These are phyloP conservation scores for Aspergillus vadensis DNA, from an alignment of 2,329 filamentous ascomycete species.

Conservation along the genomic window DNA sequence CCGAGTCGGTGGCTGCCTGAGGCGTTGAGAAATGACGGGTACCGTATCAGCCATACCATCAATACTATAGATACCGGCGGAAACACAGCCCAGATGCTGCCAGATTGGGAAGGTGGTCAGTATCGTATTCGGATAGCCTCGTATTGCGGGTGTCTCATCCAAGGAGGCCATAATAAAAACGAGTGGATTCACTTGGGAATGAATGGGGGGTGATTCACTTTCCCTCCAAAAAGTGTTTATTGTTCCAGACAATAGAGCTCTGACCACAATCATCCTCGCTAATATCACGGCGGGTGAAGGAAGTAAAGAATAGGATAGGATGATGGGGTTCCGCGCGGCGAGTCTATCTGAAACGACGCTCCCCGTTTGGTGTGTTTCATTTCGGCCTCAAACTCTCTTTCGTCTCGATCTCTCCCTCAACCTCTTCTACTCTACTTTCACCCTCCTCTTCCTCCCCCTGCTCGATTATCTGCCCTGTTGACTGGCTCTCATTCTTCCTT, in stretches of 20 bases:
- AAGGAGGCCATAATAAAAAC: neutral
- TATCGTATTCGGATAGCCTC: neutral
- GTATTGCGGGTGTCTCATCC: neutral
- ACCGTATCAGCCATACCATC: neutral
- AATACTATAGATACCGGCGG: neutral
- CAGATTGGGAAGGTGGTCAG: neutral
- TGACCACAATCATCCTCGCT: neutral
- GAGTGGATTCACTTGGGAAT: neutral
- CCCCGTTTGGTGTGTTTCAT: slow-evolving; percentile 20
- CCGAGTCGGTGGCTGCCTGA: neutral
- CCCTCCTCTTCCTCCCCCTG: neutral
- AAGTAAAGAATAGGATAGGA: slow-evolving; percentile 16
- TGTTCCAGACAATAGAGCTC: neutral
- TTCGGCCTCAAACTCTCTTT: slow-evolving; percentile 14
- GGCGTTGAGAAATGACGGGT: neutral
- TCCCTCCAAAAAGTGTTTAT: neutral
- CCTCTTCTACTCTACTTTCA: neutral
- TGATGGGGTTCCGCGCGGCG: slow-evolving; percentile 11
- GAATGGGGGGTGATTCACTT: neutral
- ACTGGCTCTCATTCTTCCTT: slow-evolving; percentile 9
- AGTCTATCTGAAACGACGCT: slow-evolving; percentile 25
- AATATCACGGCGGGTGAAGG: neutral
- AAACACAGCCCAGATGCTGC: neutral
- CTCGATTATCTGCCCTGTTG: slow-evolving; percentile 9
- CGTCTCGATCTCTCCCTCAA: neutral